These are phyloP conservation scores for Chlamydomonas incerta DNA, from an alignment of 139 green algal species.

Conservation along the genomic window DNA sequence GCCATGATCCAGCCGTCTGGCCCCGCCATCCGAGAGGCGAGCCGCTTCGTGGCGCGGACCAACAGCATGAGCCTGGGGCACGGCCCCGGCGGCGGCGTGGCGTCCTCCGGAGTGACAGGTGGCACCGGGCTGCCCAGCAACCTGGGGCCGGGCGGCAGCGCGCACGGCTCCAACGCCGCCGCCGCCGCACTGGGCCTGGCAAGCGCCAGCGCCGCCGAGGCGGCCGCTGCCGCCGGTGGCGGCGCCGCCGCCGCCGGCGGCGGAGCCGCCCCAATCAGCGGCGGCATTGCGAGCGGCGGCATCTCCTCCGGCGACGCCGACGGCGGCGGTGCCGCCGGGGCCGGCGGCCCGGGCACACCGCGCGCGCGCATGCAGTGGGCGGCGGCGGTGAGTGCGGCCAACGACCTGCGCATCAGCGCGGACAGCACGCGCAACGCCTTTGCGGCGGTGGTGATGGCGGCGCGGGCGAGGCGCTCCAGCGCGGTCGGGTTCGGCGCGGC, in stretches of 20 bases:
- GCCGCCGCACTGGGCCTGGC: too few species aligned
- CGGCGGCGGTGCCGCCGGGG: not conserved
- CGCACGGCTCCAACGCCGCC: too few species aligned
- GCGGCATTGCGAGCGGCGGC: too few species aligned
- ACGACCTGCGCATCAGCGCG: not conserved
- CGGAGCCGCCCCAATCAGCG: too few species aligned
- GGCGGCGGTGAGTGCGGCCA: not conserved
- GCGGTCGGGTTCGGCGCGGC: not conserved
- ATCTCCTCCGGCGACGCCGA: too few species aligned
- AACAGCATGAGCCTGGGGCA: not conserved
- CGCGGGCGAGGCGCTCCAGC: not conserved
- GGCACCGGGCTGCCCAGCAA: too few species aligned
- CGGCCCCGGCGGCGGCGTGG: too few species aligned
- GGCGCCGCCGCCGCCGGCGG: too few species aligned
- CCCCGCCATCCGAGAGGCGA: not conserved
- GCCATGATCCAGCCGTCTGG: not conserved
- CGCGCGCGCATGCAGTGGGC: slow-evolving; percentile 12
- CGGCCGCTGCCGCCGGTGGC: too few species aligned
- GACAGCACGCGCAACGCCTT: slow-evolving; percentile 23
- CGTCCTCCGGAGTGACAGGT: too few species aligned
- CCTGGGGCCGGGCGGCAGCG: too few species aligned
- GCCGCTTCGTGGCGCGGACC: not conserved
- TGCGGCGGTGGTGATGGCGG: slow-evolving; percentile 27
- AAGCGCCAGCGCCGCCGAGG: too few species aligned
- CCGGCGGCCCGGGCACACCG: not conserved